Evolutionary conservation across 495 filamentous ascomycete species (phyloP).

Genomic region (Evansstolkia leycettana): DNA sequence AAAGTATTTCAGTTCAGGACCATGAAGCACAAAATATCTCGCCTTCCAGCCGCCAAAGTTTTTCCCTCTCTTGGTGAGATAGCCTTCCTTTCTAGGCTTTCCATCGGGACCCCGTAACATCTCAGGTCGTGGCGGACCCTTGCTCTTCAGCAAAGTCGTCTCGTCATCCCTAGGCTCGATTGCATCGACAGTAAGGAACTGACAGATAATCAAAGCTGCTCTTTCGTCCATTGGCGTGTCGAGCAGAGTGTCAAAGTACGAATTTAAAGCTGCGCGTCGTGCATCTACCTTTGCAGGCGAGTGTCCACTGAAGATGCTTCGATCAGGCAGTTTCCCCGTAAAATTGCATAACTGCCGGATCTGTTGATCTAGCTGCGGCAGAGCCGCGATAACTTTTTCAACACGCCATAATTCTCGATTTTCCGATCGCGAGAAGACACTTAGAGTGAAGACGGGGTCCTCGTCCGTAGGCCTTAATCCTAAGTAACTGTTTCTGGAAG

Average conservation of each 20-base stretch:
- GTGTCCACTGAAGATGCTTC: constrained; percentile 79
- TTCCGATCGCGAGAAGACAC: constrained; percentile 66
- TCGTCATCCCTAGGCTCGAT: constrained; percentile 67
- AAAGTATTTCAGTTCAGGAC: constrained; percentile 81
- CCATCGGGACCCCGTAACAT: constrained; percentile 43
- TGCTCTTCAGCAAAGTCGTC: constrained; percentile 32
- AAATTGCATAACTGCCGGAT: constrained; percentile 60
- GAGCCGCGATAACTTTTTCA: constrained; percentile 75
- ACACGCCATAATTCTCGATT: constrained; percentile 82
- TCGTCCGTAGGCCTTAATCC: constrained; percentile 56
- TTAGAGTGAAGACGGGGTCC: constrained; percentile 88
- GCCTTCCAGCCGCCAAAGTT: constrained; percentile 99
- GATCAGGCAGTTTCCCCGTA: constrained; percentile 64
- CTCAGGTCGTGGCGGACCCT: constrained; percentile 23
- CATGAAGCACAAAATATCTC: constrained; percentile 84
- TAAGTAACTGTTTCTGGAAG: constrained; percentile 73
- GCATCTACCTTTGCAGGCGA: constrained; percentile 91
- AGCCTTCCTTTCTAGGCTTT: constrained; percentile 70
- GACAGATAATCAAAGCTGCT: constrained; percentile 72
- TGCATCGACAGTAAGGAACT: constrained; percentile 76
- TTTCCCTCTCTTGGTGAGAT: constrained; percentile 91
- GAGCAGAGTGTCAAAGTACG: constrained; percentile 73
- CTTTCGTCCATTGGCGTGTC: constrained; percentile 69
- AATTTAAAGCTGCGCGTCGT: constrained; percentile 65
- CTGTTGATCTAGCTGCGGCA: constrained; percentile 71